Percentiles rank a stretch among this genome's conserved stretches.
Conservation (phyloP, 2,329 filamentous ascomycete genomes). For the Didymella pomorum region DNA sequence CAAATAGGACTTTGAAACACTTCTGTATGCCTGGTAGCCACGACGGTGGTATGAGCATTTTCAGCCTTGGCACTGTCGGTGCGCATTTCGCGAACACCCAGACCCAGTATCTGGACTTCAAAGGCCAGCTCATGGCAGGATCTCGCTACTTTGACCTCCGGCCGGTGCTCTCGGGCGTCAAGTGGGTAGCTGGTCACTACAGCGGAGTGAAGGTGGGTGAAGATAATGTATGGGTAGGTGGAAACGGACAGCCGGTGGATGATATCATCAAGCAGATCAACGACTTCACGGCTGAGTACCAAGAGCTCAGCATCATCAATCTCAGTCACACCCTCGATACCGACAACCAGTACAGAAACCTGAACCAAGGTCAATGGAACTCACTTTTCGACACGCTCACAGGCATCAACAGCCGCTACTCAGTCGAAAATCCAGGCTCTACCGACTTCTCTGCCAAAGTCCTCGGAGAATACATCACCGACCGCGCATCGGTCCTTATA, state of each 20-base stretch:
- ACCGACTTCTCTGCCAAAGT: constrained; percentile 44
- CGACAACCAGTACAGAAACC: constrained; percentile 49
- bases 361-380: constrained; percentile 52
- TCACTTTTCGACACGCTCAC: constrained; percentile 55
- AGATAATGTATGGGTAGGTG: constrained; percentile 53
- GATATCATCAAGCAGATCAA: constrained; percentile 57
- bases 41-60: constrained; percentile 59
- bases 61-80: constrained; percentile 51
- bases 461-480: constrained; percentile 50
- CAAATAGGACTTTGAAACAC: constrained; percentile 54
- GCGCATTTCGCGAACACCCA: constrained; percentile 55
- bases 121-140: constrained; percentile 57
- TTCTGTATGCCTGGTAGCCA: constrained; percentile 60
- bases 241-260: constrained; percentile 56
- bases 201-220: constrained; percentile 44
- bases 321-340: constrained; percentile 58
- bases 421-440: constrained; percentile 30
- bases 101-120: constrained; percentile 57
- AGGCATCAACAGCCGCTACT: constrained; percentile 53
- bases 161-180: constrained; percentile 50
- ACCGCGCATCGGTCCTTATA: constrained; percentile 49
- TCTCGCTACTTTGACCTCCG: constrained; percentile 60
- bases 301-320: constrained; percentile 58
- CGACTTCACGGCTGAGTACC: constrained; percentile 55
- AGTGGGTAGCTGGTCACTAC: constrained; percentile 57